A percentile compares a stretch with the other conserved stretches of the same genome.
Evolutionary conservation across 441 rosid species (phyloP).

Genomic region (Erodium chrysanthum): DNA sequence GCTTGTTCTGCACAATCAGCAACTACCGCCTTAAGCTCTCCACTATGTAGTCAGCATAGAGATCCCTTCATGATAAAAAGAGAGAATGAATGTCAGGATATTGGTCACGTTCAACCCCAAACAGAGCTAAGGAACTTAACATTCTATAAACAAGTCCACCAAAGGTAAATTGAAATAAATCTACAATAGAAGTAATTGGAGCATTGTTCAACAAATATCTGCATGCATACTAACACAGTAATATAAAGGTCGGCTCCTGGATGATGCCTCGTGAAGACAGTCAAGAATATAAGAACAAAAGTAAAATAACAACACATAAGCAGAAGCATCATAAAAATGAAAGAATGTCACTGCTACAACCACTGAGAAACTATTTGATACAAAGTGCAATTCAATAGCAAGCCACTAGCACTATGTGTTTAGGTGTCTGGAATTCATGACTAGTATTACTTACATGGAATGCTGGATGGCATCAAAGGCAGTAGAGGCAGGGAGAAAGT

Average conservation of each 20-base stretch:
- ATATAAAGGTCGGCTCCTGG: background rate
- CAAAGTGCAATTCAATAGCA: background rate
- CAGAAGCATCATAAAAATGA: background rate
- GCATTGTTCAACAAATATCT: too few species aligned
- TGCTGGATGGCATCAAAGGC: slow-evolving; percentile 53
- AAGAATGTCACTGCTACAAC: background rate
- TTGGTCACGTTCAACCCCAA: too few species aligned
- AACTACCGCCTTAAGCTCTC: slow-evolving; percentile 84
- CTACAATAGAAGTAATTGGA: too few species aligned
- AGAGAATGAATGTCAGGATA: background rate
- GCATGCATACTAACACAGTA: too few species aligned
- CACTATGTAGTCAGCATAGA: slow-evolving; percentile 80
- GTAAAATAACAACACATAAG: background rate
- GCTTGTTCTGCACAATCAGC: background rate
- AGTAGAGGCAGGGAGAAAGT: slow-evolving; percentile 53
- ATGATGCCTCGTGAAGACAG: background rate
- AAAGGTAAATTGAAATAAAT: too few species aligned
- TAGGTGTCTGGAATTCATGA: background rate
- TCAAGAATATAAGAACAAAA: background rate
- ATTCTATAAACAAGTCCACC: too few species aligned
- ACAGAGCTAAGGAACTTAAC: too few species aligned
- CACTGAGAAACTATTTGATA: background rate
- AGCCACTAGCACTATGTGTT: background rate
- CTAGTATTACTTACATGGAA: slow-evolving; percentile 41
- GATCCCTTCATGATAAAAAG: slow-evolving; percentile 20